Base-by-base conservation (phyloP, 164 flowering plant genomes). In the Vitis amurensis region DNA sequence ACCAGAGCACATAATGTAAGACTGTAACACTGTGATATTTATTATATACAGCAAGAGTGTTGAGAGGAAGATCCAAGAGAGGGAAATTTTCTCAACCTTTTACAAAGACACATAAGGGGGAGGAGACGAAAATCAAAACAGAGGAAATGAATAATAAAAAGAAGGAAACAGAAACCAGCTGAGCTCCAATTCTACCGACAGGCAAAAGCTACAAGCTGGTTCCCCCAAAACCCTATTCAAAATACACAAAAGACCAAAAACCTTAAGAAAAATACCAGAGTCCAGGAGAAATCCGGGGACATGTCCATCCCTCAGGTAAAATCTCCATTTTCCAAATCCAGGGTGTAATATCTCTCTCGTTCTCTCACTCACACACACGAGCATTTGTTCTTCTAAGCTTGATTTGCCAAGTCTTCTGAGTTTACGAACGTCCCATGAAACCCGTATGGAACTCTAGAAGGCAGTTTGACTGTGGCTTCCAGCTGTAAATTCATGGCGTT, bases 111-210 rank as follows among this genome's bases (percentile, higher is more conserved):
- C 4, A 52, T 29, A 67, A 15, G 51, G 12, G n/a, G n/a, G 16
- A 66, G 37, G 10, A 48, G 29, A 27, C 0, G 27, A 29, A 16
- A 1, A 50, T 29, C 52, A 51, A 64, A 68, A 44, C 44, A 68
- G 29, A 31, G 27, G 12, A 13, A 37, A 50, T 23, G 56, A 9
- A 5, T 7, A 1, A 53, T 16, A 65, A 61, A 37, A 23, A 37
- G 53, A 53, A 50, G 11, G 15, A 64, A 76, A 71, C 78, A 80
- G 76, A 77, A 77, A 80, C 78, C 80, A 80, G 78, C 80, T 74
- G 83, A 77, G 78, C 76, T 71, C 68, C 15, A 69, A 44, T 59
- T 52, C 64, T 63, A 68, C 58, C 61, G 60, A 68, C 56, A 60
- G 23, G 30, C 59, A 76, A 68, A 67, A 76, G 76, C 83, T 77